Conservation (phyloP, 2,329 filamentous ascomycete genomes). For the Cadophora luteo-olivacea region DNA sequence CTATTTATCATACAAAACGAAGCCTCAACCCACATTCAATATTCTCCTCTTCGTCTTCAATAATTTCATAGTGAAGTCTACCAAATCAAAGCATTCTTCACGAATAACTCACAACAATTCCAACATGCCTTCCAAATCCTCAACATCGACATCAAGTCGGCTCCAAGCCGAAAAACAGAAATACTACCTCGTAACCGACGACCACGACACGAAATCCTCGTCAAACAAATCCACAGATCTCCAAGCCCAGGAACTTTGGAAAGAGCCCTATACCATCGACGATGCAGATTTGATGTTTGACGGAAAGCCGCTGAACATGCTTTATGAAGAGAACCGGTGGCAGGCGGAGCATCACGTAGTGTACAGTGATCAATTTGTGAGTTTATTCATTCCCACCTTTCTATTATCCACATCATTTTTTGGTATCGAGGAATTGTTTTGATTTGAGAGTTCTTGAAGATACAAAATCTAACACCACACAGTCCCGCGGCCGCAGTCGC, state of each 20-base stretch:
- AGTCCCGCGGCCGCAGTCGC: conserved; percentile 28
- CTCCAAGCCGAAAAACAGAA: conserved; percentile 14
- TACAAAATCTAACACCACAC: not conserved
- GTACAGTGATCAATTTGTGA: conserved; percentile 1
- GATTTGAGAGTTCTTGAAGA: too few relatives aligned
- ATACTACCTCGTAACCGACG: conserved; percentile 14
- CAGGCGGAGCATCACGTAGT: conserved; percentile 32
- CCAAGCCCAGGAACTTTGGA: conserved; percentile 34
- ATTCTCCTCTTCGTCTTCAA: not conserved
- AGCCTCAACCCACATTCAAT: not conserved
- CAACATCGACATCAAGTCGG: not conserved
- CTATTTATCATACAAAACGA: conserved; percentile 2
- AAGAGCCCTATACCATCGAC: conserved; percentile 39
- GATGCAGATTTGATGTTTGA: conserved; percentile 42
- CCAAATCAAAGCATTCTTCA: not conserved
- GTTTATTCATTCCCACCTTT: not conserved
- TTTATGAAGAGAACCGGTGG: conserved; percentile 41
- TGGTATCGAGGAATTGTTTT: too few relatives aligned
- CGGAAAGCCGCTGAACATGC: conserved; percentile 42
- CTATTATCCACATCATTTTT: not conserved
- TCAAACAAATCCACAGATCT: conserved; percentile 29
- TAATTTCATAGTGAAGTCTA: not conserved
- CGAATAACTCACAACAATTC: not conserved
- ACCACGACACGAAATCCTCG: not conserved
- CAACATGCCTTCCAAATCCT: conserved; percentile 15